Percentiles rank a stretch among this genome's conserved stretches.
Conservation (phyloP, 177 flowering plant genomes). For the Vitis hybrid region DNA sequence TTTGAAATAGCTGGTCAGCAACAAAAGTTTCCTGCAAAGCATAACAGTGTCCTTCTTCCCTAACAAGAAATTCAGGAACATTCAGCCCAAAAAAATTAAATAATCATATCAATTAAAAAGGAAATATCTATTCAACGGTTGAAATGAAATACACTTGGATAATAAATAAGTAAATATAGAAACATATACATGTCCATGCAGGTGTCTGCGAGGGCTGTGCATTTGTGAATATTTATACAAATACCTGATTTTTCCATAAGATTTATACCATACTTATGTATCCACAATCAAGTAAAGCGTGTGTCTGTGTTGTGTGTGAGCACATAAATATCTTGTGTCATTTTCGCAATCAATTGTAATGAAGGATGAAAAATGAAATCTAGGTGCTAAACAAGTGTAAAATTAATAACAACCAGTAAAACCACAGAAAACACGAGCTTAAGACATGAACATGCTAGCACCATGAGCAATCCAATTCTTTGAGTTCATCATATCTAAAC, state of each 20-base stretch:
- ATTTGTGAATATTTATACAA: not conserved
- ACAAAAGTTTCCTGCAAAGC: constrained; percentile 69
- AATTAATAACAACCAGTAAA: not conserved
- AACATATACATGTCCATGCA: not conserved
- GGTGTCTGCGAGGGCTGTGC: not conserved
- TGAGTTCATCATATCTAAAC: not conserved
- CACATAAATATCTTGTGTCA: no score
- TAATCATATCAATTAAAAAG: not conserved
- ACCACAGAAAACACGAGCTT: not conserved
- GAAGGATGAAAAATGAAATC: not conserved
- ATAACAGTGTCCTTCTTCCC: constrained; percentile 50
- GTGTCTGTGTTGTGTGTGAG: no score
- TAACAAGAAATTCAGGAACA: constrained; percentile 23
- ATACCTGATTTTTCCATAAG: no score
- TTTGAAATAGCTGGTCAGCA: constrained; percentile 84
- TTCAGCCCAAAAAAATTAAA: not conserved
- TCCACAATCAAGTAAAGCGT: no score
- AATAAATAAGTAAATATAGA: not conserved
- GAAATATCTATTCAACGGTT: not conserved
- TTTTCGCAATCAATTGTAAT: not conserved
- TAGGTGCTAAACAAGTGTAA: not conserved
- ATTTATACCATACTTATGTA: no score
- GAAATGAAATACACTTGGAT: not conserved
- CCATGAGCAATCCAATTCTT: no score
- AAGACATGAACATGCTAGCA: not conserved